These are phyloP conservation scores for Codiaeum variegatum DNA, from an alignment of 441 rosid species.

Conservation along the genomic window DNA sequence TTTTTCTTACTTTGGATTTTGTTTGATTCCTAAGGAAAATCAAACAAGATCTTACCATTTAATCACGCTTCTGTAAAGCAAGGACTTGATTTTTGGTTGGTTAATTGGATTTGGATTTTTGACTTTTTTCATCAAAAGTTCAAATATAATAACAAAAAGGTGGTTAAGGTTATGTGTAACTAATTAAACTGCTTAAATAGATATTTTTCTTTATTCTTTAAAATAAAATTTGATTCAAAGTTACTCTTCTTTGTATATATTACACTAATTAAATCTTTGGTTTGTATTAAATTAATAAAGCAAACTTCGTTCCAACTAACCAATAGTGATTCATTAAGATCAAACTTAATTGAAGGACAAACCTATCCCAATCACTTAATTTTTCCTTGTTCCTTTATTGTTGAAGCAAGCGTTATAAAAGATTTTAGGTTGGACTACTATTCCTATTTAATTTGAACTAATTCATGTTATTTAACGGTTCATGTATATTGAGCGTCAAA, in stretches of 20 bases:
- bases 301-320: constrained; percentile 17
- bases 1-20: constrained; percentile 25
- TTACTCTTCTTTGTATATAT: constrained; percentile 11
- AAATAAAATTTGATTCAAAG: not conserved
- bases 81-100: constrained; percentile 1
- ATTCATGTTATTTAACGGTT: too few species aligned
- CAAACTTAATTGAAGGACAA: not conserved
- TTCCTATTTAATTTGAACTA: too few species aligned
- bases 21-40: constrained; percentile 40
- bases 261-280: not conserved
- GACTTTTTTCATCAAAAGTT: constrained; percentile 3
- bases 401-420: too few species aligned
- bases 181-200: not conserved
- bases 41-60: constrained; percentile 27
- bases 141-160: not conserved
- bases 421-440: too few species aligned
- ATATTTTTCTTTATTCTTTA: not conserved
- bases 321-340: not conserved
- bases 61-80: constrained; percentile 14
- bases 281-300: not conserved
- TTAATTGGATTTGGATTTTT: not conserved
- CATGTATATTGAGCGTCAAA: too few species aligned
- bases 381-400: not conserved
- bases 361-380: not conserved
- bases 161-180: not conserved